Percentiles rank a stretch among this genome's conserved stretches.
Evolutionary conservation across 495 filamentous ascomycete species (phyloP).

Genomic region (Mytilinidion resinicola): DNA sequence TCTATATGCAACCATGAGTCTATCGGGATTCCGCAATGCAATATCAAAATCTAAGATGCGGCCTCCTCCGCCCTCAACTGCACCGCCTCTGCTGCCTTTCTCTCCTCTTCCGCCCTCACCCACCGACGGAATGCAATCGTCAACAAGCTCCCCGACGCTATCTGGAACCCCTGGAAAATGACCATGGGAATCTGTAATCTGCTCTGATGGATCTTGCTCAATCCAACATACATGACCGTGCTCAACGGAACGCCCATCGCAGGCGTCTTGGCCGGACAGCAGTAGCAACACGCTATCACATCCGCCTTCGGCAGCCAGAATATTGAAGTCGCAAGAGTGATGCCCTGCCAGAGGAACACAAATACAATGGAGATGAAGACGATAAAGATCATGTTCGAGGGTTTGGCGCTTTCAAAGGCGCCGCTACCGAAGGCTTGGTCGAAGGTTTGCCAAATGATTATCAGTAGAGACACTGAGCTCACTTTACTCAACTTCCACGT

Average conservation of each 20-base stretch:
- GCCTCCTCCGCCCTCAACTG: no score
- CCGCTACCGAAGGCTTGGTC: slow-evolving; percentile 39
- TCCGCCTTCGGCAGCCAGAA: slow-evolving; percentile 38
- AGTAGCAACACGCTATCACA: slow-evolving; percentile 38
- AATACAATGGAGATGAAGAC: slow-evolving; percentile 38
- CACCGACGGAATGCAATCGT: slow-evolving; percentile 33
- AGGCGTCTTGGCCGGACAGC: slow-evolving; percentile 40
- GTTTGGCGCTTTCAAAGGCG: slow-evolving; percentile 33
- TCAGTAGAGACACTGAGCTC: slow-evolving; percentile 32
- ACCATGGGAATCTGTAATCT: slow-evolving; percentile 38
- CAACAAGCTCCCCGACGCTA: slow-evolving; percentile 29
- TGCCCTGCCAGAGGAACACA: slow-evolving; percentile 33
- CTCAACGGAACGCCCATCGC: slow-evolving; percentile 39
- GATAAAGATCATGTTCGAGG: slow-evolving; percentile 38
- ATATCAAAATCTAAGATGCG: no score
- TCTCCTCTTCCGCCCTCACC: slow-evolving; percentile 26
- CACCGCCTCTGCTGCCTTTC: slow-evolving; percentile 5
- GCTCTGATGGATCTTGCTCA: slow-evolving; percentile 23
- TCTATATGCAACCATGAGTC: no score
- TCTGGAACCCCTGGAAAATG: slow-evolving; percentile 38
- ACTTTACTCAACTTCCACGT: slow-evolving; percentile 37
- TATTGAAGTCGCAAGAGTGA: slow-evolving; percentile 30
- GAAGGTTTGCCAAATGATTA: slow-evolving; percentile 41
- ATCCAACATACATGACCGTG: slow-evolving; percentile 33
- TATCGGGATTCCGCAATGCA: no score